Conservation (phyloP, 176 grass and related monocot genomes). For the Avena sativa region DNA sequence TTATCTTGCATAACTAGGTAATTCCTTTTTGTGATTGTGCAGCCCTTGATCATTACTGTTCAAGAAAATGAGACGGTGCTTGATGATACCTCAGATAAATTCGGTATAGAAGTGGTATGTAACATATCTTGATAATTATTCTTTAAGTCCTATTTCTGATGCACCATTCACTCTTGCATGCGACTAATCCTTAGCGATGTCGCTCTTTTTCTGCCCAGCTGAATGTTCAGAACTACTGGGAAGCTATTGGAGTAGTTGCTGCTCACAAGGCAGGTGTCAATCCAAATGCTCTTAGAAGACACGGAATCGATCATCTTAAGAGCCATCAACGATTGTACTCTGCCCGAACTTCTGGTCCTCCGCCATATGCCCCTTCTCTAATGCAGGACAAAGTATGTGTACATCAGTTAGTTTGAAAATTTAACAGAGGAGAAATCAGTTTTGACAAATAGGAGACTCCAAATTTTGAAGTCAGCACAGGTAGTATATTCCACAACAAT, state of each 20-base stretch:
- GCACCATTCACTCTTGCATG: not conserved
- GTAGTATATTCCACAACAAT: slow-evolving; percentile 34
- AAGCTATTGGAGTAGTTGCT: slow-evolving; percentile 86
- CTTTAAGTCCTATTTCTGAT: slow-evolving; percentile 32
- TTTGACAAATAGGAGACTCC: not conserved
- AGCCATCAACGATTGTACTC: slow-evolving; percentile 38
- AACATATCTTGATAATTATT: slow-evolving; percentile 16
- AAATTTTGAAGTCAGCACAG: slow-evolving; percentile 31
- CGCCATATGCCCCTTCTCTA: slow-evolving; percentile 30
- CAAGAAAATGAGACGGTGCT: slow-evolving; percentile 94
- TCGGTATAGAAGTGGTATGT: slow-evolving; percentile 66
- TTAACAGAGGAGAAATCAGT: slow-evolving; percentile 33
- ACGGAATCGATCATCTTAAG: slow-evolving; percentile 61
- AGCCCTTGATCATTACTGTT: slow-evolving; percentile 91
- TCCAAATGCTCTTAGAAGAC: slow-evolving; percentile 73
- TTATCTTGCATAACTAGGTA: not conserved
- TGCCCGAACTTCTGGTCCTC: slow-evolving; percentile 5
- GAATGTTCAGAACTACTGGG: slow-evolving; percentile 90
- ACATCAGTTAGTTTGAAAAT: slow-evolving; percentile 41
- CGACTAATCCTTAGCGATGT: slow-evolving; percentile 10
- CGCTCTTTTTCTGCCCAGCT: slow-evolving; percentile 52
- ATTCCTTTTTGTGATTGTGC: slow-evolving; percentile 29
- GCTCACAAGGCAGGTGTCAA: slow-evolving; percentile 91
- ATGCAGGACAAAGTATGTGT: slow-evolving; percentile 35
- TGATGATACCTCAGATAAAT: slow-evolving; percentile 82